Percentiles rank a stretch among this genome's conserved stretches.
Conservation (phyloP, 345 rosid genomes). For the Aquilaria sinensis region DNA sequence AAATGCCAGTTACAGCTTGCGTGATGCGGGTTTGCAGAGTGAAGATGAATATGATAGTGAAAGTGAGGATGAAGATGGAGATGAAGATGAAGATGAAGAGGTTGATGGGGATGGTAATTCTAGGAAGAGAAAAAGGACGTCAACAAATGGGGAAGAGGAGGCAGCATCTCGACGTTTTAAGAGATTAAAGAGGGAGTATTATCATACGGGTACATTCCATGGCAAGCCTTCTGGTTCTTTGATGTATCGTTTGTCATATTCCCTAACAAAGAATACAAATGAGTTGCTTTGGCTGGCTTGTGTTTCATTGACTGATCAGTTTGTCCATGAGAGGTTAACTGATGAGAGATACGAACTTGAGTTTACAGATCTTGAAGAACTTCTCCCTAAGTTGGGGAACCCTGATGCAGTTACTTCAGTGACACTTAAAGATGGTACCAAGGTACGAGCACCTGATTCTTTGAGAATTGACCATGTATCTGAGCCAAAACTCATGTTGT, state of each 20-base stretch:
- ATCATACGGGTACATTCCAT: conserved; percentile 80
- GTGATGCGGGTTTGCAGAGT: conserved; percentile 17
- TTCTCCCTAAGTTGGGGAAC: conserved; percentile 75
- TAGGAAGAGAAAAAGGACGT: conserved; percentile 65
- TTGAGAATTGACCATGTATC: conserved; percentile 88
- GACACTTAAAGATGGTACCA: conserved; percentile 87
- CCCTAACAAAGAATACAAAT: conserved; percentile 77
- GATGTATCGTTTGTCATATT: conserved; percentile 75
- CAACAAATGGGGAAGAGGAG: conserved; percentile 32
- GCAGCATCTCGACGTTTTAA: conserved; percentile 42
- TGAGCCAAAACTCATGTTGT: conserved; percentile 83
- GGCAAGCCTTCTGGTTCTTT: conserved; percentile 92
- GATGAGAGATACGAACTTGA: conserved; percentile 96
- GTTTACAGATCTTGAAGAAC: conserved; percentile 98
- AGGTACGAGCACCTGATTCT: conserved; percentile 79
- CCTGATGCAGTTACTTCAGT: conserved; percentile 70
- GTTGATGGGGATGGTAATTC: conserved; percentile 25
- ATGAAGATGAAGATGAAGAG: conserved; percentile 30
- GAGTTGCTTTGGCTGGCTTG: conserved; percentile 97
- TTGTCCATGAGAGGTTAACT: conserved; percentile 86
- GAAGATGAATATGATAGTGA: conserved; percentile 31
- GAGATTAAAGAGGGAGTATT: conserved; percentile 68
- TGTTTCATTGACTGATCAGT: conserved; percentile 89
- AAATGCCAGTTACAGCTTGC: conserved; percentile 43
- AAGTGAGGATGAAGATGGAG: conserved; percentile 25